Percentiles rank a stretch among this genome's conserved stretches.
phyloP scores from a whole-genome alignment of 441 rosid species.

The Viola pubescens region DNA sequence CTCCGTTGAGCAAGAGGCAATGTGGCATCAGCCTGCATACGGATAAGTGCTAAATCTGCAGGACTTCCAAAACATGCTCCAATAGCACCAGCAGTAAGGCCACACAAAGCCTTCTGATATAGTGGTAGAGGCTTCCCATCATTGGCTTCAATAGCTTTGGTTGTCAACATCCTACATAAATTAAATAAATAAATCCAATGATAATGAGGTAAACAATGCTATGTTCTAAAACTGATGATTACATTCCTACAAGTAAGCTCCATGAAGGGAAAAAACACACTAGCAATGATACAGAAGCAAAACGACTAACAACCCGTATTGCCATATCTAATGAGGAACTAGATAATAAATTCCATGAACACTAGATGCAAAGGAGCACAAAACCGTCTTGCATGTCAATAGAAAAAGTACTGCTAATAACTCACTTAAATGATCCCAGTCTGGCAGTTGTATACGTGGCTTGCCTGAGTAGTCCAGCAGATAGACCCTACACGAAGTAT shows the following conservation, averaged over 20 bases:
- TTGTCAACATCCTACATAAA: conserved; percentile 59
- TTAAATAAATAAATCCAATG: background rate
- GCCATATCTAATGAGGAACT: background rate
- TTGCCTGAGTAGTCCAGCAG: conserved; percentile 94
- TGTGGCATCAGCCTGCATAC: conserved; percentile 98
- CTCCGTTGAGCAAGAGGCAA: conserved; percentile 88
- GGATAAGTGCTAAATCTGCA: conserved; percentile 92
- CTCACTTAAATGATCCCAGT: conserved; percentile 91
- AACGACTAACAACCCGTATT: background rate
- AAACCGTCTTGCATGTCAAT: background rate
- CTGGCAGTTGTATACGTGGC: conserved; percentile 99
- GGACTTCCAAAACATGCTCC: conserved; percentile 90
- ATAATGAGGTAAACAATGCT: background rate
- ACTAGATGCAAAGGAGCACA: background rate
- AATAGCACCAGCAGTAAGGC: conserved; percentile 96
- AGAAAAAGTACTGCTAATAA: background rate
- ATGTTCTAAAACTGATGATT: too few species aligned
- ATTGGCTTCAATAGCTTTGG: conserved; percentile 78
- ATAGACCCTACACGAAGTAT: conserved; percentile 54
- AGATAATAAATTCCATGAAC: background rate
- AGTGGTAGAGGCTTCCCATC: conserved; percentile 94
- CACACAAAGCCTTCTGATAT: conserved; percentile 95
- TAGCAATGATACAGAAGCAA: background rate
- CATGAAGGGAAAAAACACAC: background rate
- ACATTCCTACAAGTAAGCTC: background rate